Percentiles rank a stretch among this genome's conserved stretches.
phyloP scores from a whole-genome alignment of 139 green algal species.

The Nannochloris sp. region DNA sequence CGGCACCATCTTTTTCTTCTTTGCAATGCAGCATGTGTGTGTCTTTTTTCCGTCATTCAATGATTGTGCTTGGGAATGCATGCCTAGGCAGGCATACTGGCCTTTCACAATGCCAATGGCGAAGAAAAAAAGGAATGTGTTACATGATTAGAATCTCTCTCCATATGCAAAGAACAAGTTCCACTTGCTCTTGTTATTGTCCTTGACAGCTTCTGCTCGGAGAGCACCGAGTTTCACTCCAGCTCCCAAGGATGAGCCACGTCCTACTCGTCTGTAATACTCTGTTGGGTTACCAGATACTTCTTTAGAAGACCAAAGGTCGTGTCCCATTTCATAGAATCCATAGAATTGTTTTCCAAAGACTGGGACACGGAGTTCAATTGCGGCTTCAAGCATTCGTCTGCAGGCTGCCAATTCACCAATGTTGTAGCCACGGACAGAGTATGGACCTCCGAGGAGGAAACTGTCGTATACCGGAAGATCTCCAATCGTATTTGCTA shows the following conservation, averaged over 20 bases:
- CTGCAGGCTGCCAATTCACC: conserved; percentile 83
- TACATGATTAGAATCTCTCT: conserved; percentile 77
- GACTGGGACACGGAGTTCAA: conserved; percentile 70
- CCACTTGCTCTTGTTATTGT: conserved; percentile 74
- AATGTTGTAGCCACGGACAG: conserved; percentile 79
- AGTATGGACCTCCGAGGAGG: conserved; percentile 87
- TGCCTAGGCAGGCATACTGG: too few relatives aligned
- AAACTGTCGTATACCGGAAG: conserved; percentile 89
- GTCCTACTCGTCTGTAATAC: conserved; percentile 81
- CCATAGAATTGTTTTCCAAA: conserved; percentile 63
- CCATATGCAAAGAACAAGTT: conserved; percentile 76
- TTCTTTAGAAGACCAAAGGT: conserved; percentile 65
- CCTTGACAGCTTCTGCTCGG: conserved; percentile 69
- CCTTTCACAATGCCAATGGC: too few relatives aligned
- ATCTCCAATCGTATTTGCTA: conserved; percentile 72
- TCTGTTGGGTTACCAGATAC: conserved; percentile 81
- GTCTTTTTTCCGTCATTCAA: too few relatives aligned
- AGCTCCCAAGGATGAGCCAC: conserved; percentile 60
- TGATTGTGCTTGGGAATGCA: too few relatives aligned
- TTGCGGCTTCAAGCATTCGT: conserved; percentile 67
- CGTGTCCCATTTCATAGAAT: conserved; percentile 79
- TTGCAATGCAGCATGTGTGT: too few relatives aligned
- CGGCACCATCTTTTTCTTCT: too few relatives aligned
- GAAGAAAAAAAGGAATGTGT: too few relatives aligned
- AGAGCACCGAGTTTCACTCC: conserved; percentile 77